phyloP scores from a whole-genome alignment of 257 asterid genomes.

The Nicotiana tomentosiformis region DNA sequence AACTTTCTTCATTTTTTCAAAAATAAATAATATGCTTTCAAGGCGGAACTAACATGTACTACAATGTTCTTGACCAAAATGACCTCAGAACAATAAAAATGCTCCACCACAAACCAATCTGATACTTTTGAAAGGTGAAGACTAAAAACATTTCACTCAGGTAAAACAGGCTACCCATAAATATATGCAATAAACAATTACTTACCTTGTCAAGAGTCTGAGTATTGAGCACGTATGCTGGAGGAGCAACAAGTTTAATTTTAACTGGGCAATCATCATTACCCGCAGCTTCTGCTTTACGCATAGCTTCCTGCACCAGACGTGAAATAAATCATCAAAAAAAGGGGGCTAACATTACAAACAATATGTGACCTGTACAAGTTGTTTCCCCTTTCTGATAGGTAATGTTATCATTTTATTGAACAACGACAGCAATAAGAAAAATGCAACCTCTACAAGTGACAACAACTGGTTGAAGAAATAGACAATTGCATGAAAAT shows the following conservation, averaged over 20 bases:
- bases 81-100: background rate
- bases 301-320: constrained; percentile 77
- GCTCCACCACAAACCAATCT: background rate
- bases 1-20: background rate
- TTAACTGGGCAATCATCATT: constrained; percentile 89
- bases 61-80: background rate
- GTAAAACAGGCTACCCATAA: background rate
- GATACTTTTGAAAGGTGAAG: background rate
- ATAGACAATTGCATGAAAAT: constrained; percentile 1
- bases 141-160: background rate
- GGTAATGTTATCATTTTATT: background rate
- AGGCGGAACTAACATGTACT: background rate
- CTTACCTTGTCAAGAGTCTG: constrained; percentile 96
- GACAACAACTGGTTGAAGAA: background rate
- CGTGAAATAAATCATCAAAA: background rate
- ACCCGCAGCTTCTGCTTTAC: constrained; percentile 98
- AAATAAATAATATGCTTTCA: too few relatives aligned
- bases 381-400: background rate
- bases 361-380: background rate
- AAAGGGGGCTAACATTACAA: background rate
- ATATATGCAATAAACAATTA: background rate
- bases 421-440: background rate
- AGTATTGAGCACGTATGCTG: constrained; percentile 90
- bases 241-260: constrained; percentile 97
- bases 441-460: background rate